Evolutionary conservation across 2,329 filamentous ascomycete genomes (phyloP).

Genomic region (Aspergillus glaucus): DNA sequence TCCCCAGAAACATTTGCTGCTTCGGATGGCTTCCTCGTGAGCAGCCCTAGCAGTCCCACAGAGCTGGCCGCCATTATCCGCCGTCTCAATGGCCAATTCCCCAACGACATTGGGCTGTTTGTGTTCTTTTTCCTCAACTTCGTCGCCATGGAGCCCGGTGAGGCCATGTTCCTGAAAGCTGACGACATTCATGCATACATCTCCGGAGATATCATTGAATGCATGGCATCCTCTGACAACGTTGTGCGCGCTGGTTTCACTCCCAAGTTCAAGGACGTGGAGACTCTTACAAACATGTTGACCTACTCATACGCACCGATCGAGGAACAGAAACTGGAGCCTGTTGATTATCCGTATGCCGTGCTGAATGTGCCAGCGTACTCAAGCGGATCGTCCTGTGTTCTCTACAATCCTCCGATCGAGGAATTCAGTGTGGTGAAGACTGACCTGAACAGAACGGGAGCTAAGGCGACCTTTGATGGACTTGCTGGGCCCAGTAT

Average conservation of each 20-base stretch:
- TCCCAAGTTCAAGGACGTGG: conserved; percentile 95
- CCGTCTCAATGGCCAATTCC: conserved; percentile 77
- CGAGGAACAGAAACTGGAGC: conserved; percentile 86
- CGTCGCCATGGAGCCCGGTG: conserved; percentile 76
- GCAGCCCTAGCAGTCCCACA: conserved; percentile 37
- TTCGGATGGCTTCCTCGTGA: conserved; percentile 24
- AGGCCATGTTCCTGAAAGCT: conserved; percentile 92
- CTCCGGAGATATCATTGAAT: conserved; percentile 81
- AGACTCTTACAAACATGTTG: conserved; percentile 80
- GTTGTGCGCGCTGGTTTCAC: conserved; percentile 96
- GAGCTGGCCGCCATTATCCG: conserved; percentile 70
- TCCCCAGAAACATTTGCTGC: conserved; percentile 69
- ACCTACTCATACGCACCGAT: conserved; percentile 96
- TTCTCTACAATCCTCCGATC: conserved; percentile 90
- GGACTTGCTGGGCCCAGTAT: conserved; percentile 83
- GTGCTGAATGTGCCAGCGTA: conserved; percentile 78
- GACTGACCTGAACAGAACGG: conserved; percentile 62
- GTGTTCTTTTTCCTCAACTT: conserved; percentile 97
- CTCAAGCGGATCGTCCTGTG: conserved; percentile 63
- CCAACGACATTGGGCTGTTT: conserved; percentile 84
- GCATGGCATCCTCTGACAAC: conserved; percentile 98
- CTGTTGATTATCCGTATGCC: conserved; percentile 77
- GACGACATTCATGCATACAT: conserved; percentile 95
- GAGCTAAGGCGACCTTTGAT: conserved; percentile 83
- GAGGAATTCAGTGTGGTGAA: conserved; percentile 91